Base-by-base conservation (phyloP, 2,329 filamentous ascomycete genomes). In the Diaporthe amygdali region DNA sequence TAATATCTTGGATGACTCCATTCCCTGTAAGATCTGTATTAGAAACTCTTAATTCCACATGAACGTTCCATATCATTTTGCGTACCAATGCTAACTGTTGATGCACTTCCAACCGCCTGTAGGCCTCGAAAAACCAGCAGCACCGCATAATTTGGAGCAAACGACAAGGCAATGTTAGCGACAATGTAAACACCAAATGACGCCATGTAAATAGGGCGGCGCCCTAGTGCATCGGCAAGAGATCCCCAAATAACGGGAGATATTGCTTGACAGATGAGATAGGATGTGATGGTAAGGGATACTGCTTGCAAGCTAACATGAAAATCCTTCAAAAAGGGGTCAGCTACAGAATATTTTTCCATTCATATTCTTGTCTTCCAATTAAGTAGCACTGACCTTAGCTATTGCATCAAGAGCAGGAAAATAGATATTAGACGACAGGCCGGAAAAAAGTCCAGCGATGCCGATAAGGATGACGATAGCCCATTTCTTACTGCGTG, bases 341-440 rank as follows among this genome's bases (percentile, higher is more conserved):
- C 17, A 61, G 56, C 22, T 20, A 61, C n/a, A 46, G 1, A 2
- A 8, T 2, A 22, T 46, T 22, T 46, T 22, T 15, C 12, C 6
- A 2, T 20, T 27, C 12, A 63, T 22, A 54, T 37, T 15, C 22
- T n/a, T 8, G 15, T 8, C 2, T 34, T 6, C 20, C 1, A 22
- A 34, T 12, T 14, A 27, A 34, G 25, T n/a, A 66, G 12, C n/a
- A 73, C 72, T 44, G 73, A 81, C 81, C 66, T 75, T 70, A 9
- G 82, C 77, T 20, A 86, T 81, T 3, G 77, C 73, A 54, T 81
- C 79, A 6, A 87, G 73, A 0, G 84, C 81, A 0, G 86, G 85
- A 63, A 86, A 82, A 77, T 88, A 88, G 64, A 89, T 87, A 71
- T 85, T 87, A 39, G 83, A 83, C 4, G 86, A 85, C 15, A 86